Evolutionary conservation across 805 yeast genomes (phyloP), one percentile per base, ranked within the genome.

Genomic region (Suhomyces kilbournensis): DNA sequence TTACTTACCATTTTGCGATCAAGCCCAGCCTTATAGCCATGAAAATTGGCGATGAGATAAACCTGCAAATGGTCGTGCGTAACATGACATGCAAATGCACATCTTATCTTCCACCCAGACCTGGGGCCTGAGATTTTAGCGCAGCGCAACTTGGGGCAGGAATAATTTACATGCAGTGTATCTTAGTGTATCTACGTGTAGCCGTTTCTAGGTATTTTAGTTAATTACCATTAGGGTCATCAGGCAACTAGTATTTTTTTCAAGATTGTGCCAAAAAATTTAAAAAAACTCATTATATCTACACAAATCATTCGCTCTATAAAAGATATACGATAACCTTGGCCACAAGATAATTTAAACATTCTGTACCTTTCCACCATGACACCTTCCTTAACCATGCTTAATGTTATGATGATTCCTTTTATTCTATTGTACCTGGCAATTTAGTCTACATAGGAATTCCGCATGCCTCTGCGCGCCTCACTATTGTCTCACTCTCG

Each of bases 1-100:
- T 20, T n/a, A 50, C 53, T 7, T 50, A 46, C 53, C 53, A 50
- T 50, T 32, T 12, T 22, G 49, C 19, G 23, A 12, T 44, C n/a
- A 25, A 22, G 22, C 22, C 25, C 9, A 12, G 42, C 42, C 22
- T 38, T 2, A n/a, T 7, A 22, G 30, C 12, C 19, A 20, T 19
- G 30, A 43, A 43, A 43, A 43, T 23, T 43, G 46, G 46, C 30
- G 46, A 43, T 43, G 46, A 43, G 46, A 43, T 43, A 14, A 43
- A 43, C 26, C 46, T 20, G 28, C 25, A 42, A 42, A 42, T 42
- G 42, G 42, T 38, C 42, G 42, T 38, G 30, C 30, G 46, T 43
- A 23, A 43, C 30, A 8, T 43, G 46, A 43, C 30, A 8, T 43
- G 46, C 46, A 43, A 43, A 20, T 17, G 42, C 23, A 43, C 46